Conservation (phyloP, 495 filamentous ascomycete species). For the Podospora comata region DNA sequence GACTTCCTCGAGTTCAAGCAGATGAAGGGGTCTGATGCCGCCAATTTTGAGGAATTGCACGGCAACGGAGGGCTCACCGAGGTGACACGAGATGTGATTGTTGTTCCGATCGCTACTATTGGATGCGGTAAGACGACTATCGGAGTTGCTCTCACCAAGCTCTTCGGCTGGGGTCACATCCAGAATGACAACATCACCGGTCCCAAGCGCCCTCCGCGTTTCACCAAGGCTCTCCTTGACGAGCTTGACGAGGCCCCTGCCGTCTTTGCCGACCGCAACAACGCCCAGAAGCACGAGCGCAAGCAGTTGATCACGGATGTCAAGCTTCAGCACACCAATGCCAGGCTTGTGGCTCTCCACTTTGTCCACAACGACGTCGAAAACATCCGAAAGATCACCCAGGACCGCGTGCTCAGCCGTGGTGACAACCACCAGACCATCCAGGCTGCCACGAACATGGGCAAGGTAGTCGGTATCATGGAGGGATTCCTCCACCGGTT, state of each 20-base stretch:
- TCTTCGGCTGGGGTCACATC: constrained; percentile 91
- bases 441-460: constrained; percentile 64
- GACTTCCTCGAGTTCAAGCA: constrained; percentile 79
- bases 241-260: constrained; percentile 59
- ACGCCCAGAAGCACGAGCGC: constrained; percentile 82
- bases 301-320: constrained; percentile 83
- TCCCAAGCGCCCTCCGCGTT: constrained; percentile 66
- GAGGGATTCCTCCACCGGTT: constrained; percentile 87
- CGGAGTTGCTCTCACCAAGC: constrained; percentile 71
- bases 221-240: constrained; percentile 63
- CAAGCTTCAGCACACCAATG: constrained; percentile 52
- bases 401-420: constrained; percentile 72
- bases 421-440: constrained; percentile 99
- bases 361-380: constrained; percentile 77
- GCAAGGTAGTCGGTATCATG: constrained; percentile 86
- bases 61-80: constrained; percentile 32
- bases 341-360: constrained; percentile 83
- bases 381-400: constrained; percentile 69
- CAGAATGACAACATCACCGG: constrained; percentile 97
- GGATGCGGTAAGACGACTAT: constrained; percentile 97
- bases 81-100: constrained; percentile 62
- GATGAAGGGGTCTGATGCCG: constrained; percentile 73
- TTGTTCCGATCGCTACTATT: constrained; percentile 85
- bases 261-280: constrained; percentile 92
- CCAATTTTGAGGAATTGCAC: constrained; percentile 40